These are phyloP conservation scores for Colletotrichum karsti DNA, from an alignment of 2,329 filamentous ascomycete species.

Conservation along the genomic window DNA sequence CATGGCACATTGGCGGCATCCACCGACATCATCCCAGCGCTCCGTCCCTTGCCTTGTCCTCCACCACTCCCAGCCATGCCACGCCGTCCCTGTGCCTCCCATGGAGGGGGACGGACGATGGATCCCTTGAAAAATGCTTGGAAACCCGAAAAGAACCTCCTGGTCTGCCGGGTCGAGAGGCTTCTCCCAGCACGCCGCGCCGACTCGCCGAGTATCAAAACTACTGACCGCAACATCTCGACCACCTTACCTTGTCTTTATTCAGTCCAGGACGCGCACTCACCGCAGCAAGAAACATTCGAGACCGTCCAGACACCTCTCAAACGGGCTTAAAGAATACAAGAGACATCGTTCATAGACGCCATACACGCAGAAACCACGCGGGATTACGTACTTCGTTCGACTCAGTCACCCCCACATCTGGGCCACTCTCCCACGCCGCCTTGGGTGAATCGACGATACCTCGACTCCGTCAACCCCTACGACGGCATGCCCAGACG, in stretches of 20 bases:
- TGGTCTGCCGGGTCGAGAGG: not conserved
- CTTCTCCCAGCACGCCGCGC: not conserved
- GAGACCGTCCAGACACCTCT: not conserved
- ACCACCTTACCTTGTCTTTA: not conserved
- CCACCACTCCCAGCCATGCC: not conserved
- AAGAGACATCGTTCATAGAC: not conserved
- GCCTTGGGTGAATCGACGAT: not conserved
- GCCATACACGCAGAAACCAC: not conserved
- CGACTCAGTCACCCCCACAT: slow-evolving; percentile 21
- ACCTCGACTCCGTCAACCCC: not conserved
- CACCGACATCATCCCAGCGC: slow-evolving; percentile 9
- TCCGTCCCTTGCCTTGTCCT: not conserved
- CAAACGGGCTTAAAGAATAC: not conserved
- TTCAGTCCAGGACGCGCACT: not conserved
- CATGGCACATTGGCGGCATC: not conserved
- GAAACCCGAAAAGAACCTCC: not conserved
- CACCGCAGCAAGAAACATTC: not conserved
- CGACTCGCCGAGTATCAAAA: not conserved
- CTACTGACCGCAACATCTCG: not conserved
- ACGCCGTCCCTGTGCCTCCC: not conserved
- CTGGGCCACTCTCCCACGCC: not conserved
- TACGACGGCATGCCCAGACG: not conserved
- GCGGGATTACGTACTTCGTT: slow-evolving; percentile 3
- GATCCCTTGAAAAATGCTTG: not conserved
- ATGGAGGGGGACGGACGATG: not conserved